These are phyloP conservation scores for Arachis monticola DNA, from an alignment of 331 rosid species.

Conservation along the genomic window DNA sequence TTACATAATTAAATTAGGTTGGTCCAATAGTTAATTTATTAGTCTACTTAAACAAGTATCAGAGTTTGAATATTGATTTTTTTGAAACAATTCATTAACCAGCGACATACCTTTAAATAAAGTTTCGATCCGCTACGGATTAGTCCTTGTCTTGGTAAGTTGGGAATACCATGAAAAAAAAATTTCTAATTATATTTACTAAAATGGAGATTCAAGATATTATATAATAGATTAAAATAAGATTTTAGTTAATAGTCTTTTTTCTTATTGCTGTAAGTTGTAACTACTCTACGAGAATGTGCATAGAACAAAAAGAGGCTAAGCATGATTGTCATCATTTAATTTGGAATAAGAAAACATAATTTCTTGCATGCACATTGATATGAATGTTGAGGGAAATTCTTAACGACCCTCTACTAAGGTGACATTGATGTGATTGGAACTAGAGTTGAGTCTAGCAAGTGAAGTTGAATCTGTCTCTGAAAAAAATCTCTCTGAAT, in stretches of 20 bases:
- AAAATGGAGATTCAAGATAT: background rate
- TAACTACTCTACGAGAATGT: background rate
- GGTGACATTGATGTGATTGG: slow-evolving; percentile 42
- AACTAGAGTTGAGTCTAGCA: slow-evolving; percentile 39
- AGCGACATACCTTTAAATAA: no score
- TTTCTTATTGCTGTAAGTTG: no score
- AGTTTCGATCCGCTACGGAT: no score
- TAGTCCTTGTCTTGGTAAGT: no score
- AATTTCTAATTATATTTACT: background rate
- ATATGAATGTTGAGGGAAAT: background rate
- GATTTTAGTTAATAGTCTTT: background rate
- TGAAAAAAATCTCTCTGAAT: slow-evolving; percentile 52
- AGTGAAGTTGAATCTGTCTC: slow-evolving; percentile 49
- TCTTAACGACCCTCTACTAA: slow-evolving; percentile 45
- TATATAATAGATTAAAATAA: no score
- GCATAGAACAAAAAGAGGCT: background rate
- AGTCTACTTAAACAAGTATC: no score
- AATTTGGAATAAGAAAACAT: slow-evolving; percentile 16
- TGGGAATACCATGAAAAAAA: no score
- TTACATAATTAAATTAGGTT: no score
- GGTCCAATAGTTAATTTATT: no score
- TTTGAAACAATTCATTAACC: no score
- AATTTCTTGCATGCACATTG: background rate
- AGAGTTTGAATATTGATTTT: no score
- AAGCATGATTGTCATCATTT: slow-evolving; percentile 8